These are phyloP conservation scores for Harrya chromipes DNA, from an alignment of 768 basidiomycete genomes.

Conservation along the genomic window DNA sequence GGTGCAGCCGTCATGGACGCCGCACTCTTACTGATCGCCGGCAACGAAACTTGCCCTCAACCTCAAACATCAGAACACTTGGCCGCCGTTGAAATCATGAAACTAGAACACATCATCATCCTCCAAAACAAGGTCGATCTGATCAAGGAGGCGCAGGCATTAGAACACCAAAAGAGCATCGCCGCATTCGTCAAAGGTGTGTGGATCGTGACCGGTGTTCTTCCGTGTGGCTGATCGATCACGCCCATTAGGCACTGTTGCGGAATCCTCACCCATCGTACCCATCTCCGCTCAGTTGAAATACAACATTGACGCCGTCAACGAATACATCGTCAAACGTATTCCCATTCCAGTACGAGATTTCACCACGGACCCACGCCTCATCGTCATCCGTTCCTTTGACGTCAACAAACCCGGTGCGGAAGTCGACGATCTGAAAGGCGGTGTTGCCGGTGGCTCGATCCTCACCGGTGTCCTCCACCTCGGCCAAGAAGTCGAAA, in stretches of 20 bases:
- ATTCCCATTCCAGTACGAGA: conserved; percentile 94
- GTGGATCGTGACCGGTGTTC: conserved; percentile 8
- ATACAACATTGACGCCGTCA: conserved; percentile 99
- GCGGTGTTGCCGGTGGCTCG: conserved; percentile 96
- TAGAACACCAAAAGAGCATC: conserved; percentile 97
- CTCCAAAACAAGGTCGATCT: conserved; percentile 98
- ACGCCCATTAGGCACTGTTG: conserved; percentile 77
- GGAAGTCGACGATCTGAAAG: conserved; percentile 95
- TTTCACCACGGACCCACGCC: conserved; percentile 85
- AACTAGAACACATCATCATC: conserved; percentile 95
- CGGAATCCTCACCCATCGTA: conserved; percentile 95
- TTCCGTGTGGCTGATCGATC: background rate
- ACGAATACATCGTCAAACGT: conserved; percentile 96
- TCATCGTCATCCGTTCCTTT: conserved; percentile 99
- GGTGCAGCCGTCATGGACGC: conserved; percentile 99
- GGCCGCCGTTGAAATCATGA: conserved; percentile 99
- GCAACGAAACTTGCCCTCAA: conserved; percentile 98
- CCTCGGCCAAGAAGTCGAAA: conserved; percentile 93
- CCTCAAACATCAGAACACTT: conserved; percentile 99
- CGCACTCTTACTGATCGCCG: conserved; percentile 91
- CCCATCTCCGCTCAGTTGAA: conserved; percentile 98
- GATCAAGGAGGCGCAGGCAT: conserved; percentile 90
- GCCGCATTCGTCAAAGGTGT: conserved; percentile 90
- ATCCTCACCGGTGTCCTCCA: conserved; percentile 90
- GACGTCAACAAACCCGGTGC: conserved; percentile 99